A percentile compares a stretch with the other conserved stretches of the same genome.
These are phyloP conservation scores for Cordia subcordata DNA, from an alignment of 257 asterid species.

Conservation along the genomic window DNA sequence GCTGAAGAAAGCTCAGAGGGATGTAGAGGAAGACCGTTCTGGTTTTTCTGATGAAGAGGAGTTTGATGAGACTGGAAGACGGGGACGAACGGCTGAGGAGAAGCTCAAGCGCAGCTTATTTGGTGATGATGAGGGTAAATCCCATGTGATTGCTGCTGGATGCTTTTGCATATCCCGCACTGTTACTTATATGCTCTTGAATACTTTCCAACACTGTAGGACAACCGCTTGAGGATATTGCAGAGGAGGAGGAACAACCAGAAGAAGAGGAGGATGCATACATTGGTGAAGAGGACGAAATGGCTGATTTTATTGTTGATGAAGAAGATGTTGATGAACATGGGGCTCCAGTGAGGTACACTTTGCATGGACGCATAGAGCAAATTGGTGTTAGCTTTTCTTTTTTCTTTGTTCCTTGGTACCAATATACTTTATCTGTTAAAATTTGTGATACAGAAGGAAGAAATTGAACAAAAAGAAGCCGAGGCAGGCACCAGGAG, in stretches of 20 bases:
- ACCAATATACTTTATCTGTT: constrained; percentile 1
- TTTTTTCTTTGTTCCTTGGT: background rate
- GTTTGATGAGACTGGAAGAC: constrained; percentile 57
- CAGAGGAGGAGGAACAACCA: constrained; percentile 71
- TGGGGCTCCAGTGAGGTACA: constrained; percentile 77
- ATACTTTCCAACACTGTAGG: constrained; percentile 31
- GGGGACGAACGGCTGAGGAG: constrained; percentile 76
- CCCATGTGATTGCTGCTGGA: background rate
- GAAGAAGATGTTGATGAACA: constrained; percentile 84
- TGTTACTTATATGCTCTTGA: constrained; percentile 9
- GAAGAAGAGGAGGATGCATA: constrained; percentile 75
- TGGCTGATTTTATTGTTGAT: constrained; percentile 93
- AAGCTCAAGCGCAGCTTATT: constrained; percentile 72
- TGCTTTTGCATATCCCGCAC: background rate
- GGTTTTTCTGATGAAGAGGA: constrained; percentile 82
- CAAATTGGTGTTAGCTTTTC: background rate
- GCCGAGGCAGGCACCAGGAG: constrained; percentile 73
- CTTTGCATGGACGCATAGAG: background rate
- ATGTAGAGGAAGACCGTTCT: constrained; percentile 62
- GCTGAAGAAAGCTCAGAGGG: constrained; percentile 79
- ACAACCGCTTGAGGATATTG: constrained; percentile 86
- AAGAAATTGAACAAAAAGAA: constrained; percentile 64
- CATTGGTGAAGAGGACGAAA: constrained; percentile 81
- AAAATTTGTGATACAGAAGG: constrained; percentile 48
- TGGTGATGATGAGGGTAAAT: constrained; percentile 82